Conservation (phyloP, 371 early-diverging fungal genomes). For the Mortierella sp. region DNA sequence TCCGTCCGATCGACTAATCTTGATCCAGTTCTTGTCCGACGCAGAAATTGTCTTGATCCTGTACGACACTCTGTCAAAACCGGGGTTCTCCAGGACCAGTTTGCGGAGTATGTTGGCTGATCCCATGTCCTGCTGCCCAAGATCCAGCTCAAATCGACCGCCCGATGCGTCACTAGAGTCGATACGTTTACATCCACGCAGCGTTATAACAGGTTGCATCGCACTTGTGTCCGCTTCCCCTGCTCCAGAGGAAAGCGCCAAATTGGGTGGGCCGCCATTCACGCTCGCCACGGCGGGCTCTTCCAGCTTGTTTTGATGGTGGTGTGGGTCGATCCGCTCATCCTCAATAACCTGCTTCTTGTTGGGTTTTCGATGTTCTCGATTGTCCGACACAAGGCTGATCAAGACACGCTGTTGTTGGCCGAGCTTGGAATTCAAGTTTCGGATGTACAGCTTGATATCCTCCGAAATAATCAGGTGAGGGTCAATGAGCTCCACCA, state of each 20-base stretch:
- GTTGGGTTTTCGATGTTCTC: slow-evolving; percentile 52
- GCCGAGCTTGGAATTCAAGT: slow-evolving; percentile 76
- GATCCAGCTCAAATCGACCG: slow-evolving; percentile 76
- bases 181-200: slow-evolving; percentile 73
- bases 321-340: slow-evolving; percentile 54
- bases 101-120: slow-evolving; percentile 65
- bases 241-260: background rate
- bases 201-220: slow-evolving; percentile 53
- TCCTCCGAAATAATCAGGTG: slow-evolving; percentile 84
- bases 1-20: slow-evolving; percentile 74
- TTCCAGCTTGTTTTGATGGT: slow-evolving; percentile 51
- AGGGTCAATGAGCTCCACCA: slow-evolving; percentile 72
- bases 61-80: slow-evolving; percentile 67
- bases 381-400: slow-evolving; percentile 72
- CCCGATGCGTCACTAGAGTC: slow-evolving; percentile 60
- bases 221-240: slow-evolving; percentile 30
- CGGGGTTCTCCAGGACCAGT: slow-evolving; percentile 67
- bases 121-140: slow-evolving; percentile 82
- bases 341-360: slow-evolving; percentile 49
- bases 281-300: slow-evolving; percentile 9
- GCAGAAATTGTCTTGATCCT: slow-evolving; percentile 66
- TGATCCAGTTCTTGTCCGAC: slow-evolving; percentile 70
- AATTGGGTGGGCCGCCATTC: background rate
- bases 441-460: slow-evolving; percentile 80
- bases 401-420: slow-evolving; percentile 76